Base-by-base conservation (phyloP, 2,329 filamentous ascomycete species). In the Aspergillus felis region DNA sequence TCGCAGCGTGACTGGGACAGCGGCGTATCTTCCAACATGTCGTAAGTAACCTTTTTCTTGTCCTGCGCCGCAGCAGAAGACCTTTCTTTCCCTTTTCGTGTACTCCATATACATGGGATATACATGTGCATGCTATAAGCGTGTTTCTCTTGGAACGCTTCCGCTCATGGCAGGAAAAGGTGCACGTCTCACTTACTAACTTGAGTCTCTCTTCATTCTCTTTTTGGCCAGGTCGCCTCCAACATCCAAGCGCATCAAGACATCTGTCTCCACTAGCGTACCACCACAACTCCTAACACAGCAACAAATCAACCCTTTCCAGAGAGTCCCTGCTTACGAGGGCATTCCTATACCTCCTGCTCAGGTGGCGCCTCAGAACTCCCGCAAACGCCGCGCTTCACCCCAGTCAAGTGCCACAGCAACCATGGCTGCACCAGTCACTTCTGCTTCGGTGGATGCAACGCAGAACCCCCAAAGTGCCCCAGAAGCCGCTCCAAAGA, bases 401-500 rank as follows among this genome's bases (percentile, higher is more conserved):
- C 75, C 71, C 38, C 71, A 72, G 55, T 53, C 69, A 60, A 65
- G 71, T 55, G 59, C 71, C 38, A 64, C 76, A 60, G 55, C 71
- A 63, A 64, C 76, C 66, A 75, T 76, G 68, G 62, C 69, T 47
- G 62, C 74, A 24, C 65, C 70, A 44, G 62, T 71, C 50, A 60
- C 67, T 56, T 66, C 65, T 50, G 58, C 66, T 38, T 64, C 64
- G 52, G 68, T 68, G n/a, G 67, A 74, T 58, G 59, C 66, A 57
- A 66, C 71, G 49, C 63, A 69, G 5, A 60, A 60, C 27, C 53
- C 65, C 32, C 58, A 65, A 10, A 57, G 64, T n/a, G 55, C 66
- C 9, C 57, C 69, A 20, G 73, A 74, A 58, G 56, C 68, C 8
- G 64, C 70, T 3, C 71, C 73, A 14, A 76, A 76, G 50, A 99